phyloP scores from a whole-genome alignment of 2,329 filamentous ascomycete species.

The Tolypocladium endophyticum region DNA sequence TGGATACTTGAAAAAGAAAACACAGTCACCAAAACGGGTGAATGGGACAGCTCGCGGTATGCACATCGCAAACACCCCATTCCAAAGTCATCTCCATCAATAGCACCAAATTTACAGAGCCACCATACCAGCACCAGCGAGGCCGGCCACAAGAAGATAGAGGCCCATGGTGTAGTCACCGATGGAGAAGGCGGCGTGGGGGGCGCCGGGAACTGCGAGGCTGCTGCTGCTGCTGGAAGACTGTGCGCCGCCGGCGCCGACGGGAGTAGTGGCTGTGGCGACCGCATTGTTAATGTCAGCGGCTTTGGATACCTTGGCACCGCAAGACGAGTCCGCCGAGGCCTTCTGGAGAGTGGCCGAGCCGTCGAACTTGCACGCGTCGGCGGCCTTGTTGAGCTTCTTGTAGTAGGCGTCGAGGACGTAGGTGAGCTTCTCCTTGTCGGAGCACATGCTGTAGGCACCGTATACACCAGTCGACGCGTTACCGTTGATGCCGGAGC shows the following conservation, averaged over 20 bases:
- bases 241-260: conserved; percentile 11
- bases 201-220: conserved; percentile 24
- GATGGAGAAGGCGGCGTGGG: conserved; percentile 30
- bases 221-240: conserved; percentile 14
- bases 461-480: conserved; percentile 49
- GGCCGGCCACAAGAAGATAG: conserved; percentile 41
- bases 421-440: conserved; percentile 60
- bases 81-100: conserved; percentile 2
- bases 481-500: conserved; percentile 52
- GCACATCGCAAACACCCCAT: conserved; percentile 7
- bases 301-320: conserved; percentile 48
- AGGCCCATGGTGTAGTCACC: conserved; percentile 38
- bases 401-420: conserved; percentile 66
- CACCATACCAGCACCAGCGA: conserved; percentile 42
- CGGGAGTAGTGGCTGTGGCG: conserved; percentile 32
- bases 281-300: conserved; percentile 42
- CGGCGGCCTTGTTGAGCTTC: conserved; percentile 37
- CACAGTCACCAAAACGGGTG: neutral
- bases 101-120: conserved; percentile 31
- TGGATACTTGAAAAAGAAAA: conserved; percentile 2
- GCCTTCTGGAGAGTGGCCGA: conserved; percentile 46
- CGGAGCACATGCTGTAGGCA: conserved; percentile 66
- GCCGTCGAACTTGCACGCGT: conserved; percentile 63
- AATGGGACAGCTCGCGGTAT: neutral
- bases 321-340: conserved; percentile 42